These are phyloP conservation scores for Phytophthora syringae DNA, from an alignment of 352 stramenopile species.

Conservation along the genomic window DNA sequence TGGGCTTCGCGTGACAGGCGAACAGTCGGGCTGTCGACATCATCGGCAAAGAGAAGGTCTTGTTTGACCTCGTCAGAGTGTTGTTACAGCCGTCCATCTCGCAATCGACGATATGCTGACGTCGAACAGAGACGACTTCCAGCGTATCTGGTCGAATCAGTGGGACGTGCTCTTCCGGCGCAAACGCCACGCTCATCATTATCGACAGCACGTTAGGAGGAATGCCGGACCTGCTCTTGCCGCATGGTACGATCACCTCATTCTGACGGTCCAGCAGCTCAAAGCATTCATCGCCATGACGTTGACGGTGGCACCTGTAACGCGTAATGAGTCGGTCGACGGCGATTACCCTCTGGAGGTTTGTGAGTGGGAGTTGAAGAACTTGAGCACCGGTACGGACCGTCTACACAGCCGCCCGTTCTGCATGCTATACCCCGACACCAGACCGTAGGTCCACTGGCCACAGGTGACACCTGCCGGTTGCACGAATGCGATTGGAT, in stretches of 20 bases:
- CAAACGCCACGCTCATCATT: not conserved
- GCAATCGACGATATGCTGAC: not conserved
- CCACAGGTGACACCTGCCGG: not conserved
- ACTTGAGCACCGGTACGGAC: not conserved
- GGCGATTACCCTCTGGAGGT: not conserved
- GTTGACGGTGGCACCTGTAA: not conserved
- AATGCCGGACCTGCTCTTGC: not conserved
- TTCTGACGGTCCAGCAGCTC: not conserved
- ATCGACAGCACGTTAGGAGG: not conserved
- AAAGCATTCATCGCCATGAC: not conserved
- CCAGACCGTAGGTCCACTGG: not conserved
- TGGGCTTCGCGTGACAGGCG: not conserved
- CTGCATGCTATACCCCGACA: not conserved
- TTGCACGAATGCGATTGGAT: not conserved
- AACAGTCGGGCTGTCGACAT: too few species aligned
- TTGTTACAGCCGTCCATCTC: not conserved
- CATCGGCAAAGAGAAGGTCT: too few species aligned
- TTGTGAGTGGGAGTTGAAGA: not conserved
- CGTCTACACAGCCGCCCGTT: not conserved
- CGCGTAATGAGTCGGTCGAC: not conserved
- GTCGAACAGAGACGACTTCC: not conserved
- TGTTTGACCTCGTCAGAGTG: not conserved
- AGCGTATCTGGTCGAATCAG: not conserved
- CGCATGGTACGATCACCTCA: not conserved
- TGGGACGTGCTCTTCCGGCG: not conserved